A percentile compares a stretch with the other conserved stretches of the same genome.
Evolutionary conservation across 2,329 filamentous ascomycete genomes (phyloP).

Genomic region (Aaosphaeria pasadenensis): DNA sequence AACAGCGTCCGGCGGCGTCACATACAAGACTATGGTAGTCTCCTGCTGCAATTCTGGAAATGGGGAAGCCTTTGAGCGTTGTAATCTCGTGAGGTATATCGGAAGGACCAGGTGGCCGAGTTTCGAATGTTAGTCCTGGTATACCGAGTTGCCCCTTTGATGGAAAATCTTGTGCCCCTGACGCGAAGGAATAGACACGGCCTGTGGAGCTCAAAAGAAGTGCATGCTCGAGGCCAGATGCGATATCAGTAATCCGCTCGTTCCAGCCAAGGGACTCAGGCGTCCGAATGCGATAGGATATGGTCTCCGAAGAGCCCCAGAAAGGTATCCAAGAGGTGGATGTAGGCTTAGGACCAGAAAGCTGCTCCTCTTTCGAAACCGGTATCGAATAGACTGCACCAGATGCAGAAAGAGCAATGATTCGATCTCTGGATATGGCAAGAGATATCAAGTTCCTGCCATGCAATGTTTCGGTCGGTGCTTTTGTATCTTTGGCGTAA

Average conservation of each 20-base stretch:
- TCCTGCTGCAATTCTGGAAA: conserved; percentile 74
- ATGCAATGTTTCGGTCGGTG: conserved; percentile 68
- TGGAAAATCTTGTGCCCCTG: conserved; percentile 75
- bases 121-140: conserved; percentile 76
- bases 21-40: conserved; percentile 82
- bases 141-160: conserved; percentile 83
- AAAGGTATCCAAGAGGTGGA: conserved; percentile 72
- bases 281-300: conserved; percentile 72
- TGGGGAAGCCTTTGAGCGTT: conserved; percentile 66
- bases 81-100: conserved; percentile 80
- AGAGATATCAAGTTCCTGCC: conserved; percentile 80
- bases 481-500: conserved; percentile 62
- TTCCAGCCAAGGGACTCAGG: conserved; percentile 63
- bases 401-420: conserved; percentile 71
- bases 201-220: conserved; percentile 81
- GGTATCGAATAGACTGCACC: conserved; percentile 85
- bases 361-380: conserved; percentile 69
- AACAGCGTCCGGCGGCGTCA: conserved; percentile 73
- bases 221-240: conserved; percentile 79
- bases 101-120: conserved; percentile 71
- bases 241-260: conserved; percentile 72
- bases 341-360: conserved; percentile 59
- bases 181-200: conserved; percentile 84
- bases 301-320: conserved; percentile 57
- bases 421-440: conserved; percentile 74